Conservation (phyloP, 176 grass and related monocot genomes). For the Triticum turgidum region DNA sequence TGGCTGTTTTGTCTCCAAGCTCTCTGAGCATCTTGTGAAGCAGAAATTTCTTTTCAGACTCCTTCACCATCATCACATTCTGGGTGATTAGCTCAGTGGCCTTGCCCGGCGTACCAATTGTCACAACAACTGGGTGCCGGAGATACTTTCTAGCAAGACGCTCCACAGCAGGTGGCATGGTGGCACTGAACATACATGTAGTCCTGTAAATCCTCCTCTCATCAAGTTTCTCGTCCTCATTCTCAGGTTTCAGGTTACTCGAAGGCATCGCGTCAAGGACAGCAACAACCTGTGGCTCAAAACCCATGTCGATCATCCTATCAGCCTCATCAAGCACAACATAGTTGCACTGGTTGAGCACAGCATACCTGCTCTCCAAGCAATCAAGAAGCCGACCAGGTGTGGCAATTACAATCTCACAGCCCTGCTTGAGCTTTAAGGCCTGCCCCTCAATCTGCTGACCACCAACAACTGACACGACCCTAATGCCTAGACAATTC, state of each 20-base stretch:
- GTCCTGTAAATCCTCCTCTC: constrained; percentile 84
- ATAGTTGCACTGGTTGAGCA: constrained; percentile 93
- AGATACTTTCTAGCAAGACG: constrained; percentile 87
- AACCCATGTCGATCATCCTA: constrained; percentile 98
- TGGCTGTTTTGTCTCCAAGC: constrained; percentile 80
- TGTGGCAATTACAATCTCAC: constrained; percentile 89
- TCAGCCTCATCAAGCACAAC: constrained; percentile 92
- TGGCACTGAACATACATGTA: constrained; percentile 96
- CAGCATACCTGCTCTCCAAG: constrained; percentile 81
- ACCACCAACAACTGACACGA: constrained; percentile 92
- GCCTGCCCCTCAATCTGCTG: constrained; percentile 93
- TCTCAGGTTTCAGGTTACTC: constrained; percentile 96
- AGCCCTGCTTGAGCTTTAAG: constrained; percentile 83
- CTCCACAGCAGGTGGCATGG: constrained; percentile 89
- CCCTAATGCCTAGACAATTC: constrained; percentile 74
- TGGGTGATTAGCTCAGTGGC: constrained; percentile 90
- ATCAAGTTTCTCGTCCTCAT: constrained; percentile 89
- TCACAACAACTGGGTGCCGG: constrained; percentile 86
- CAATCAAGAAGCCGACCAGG: constrained; percentile 89
- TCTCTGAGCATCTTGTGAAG: constrained; percentile 74
- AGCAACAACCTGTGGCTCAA: constrained; percentile 85
- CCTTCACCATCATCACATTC: constrained; percentile 85
- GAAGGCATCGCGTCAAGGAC: constrained; percentile 91
- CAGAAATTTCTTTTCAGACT: constrained; percentile 66
- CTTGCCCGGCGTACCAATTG: constrained; percentile 86